Conservation (phyloP, 495 filamentous ascomycete genomes). For the Tirmania nivea region DNA sequence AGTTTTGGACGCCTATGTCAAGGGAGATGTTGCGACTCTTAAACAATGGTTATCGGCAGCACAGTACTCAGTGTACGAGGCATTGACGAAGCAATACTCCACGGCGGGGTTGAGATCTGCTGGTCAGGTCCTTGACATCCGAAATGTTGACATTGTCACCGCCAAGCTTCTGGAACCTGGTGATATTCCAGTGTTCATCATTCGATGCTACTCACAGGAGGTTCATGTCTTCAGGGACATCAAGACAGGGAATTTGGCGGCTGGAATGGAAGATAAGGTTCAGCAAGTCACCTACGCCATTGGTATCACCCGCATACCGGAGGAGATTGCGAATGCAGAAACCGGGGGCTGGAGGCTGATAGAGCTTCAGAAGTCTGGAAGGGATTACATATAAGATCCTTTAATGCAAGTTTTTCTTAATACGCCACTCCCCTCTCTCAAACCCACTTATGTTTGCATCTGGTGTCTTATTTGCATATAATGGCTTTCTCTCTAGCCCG, state of each 20-base stretch:
- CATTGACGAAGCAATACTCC: conserved; percentile 82
- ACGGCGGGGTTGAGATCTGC: conserved; percentile 82
- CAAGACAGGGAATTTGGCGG: conserved; percentile 71
- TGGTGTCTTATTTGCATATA: no score
- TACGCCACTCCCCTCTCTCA: neutral
- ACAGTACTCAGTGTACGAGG: conserved; percentile 84
- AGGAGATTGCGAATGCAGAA: conserved; percentile 92
- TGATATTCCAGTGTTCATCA: conserved; percentile 90
- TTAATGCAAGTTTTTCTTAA: neutral
- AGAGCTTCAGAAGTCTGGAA: conserved; percentile 92
- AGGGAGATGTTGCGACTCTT: conserved; percentile 74
- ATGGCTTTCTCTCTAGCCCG: no score
- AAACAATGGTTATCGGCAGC: conserved; percentile 89
- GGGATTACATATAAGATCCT: conserved; percentile 61
- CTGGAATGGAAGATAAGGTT: conserved; percentile 98
- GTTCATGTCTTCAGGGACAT: conserved; percentile 87
- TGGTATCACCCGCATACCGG: conserved; percentile 73
- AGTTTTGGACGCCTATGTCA: conserved; percentile 93
- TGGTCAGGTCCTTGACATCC: conserved; percentile 81
- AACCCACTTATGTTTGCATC: no score
- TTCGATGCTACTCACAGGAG: conserved; percentile 91
- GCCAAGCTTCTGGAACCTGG: conserved; percentile 90
- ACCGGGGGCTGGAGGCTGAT: conserved; percentile 92
- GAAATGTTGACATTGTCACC: conserved; percentile 72
- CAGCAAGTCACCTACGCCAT: conserved; percentile 97